phyloP scores from a whole-genome alignment of 306 rosid species.

The Styphnolobium japonicum region DNA sequence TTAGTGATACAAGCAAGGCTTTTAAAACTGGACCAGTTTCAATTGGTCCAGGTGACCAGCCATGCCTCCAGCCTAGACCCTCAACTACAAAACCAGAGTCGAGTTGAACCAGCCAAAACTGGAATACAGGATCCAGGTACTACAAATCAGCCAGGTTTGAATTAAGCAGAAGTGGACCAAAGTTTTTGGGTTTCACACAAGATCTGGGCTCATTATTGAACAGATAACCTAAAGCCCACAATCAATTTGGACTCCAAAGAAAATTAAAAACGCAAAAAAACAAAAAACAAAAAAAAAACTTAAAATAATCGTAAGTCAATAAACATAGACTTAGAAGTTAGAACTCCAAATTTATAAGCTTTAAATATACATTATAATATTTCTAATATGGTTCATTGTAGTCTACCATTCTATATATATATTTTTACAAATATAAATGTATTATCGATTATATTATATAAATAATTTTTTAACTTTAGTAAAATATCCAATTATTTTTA shows the following conservation, averaged over 20 bases:
- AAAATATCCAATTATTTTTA: too few species aligned
- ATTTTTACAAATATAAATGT: too few species aligned
- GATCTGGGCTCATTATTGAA: background rate
- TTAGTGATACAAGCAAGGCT: background rate
- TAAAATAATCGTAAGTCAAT: too few species aligned
- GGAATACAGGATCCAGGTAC: background rate
- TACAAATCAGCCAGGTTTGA: background rate
- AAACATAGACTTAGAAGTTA: too few species aligned
- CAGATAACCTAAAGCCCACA: background rate
- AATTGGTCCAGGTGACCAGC: background rate
- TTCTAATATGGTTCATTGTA: background rate
- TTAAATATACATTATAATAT: too few species aligned
- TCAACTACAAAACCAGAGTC: background rate
- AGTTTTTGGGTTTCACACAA: background rate
- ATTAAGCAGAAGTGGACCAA: background rate
- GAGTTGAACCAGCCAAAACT: background rate
- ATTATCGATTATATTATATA: too few species aligned
- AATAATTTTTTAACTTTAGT: too few species aligned
- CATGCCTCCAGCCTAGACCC: background rate
- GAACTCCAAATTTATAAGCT: too few species aligned
- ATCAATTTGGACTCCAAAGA: background rate
- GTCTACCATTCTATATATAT: too few species aligned
- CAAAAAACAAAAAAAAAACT: too few species aligned
- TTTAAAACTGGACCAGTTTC: background rate
- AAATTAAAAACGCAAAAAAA: background rate